These are phyloP conservation scores for Coemansia sp. DNA, from an alignment of 192 early-diverging fungal genomes.

Conservation along the genomic window DNA sequence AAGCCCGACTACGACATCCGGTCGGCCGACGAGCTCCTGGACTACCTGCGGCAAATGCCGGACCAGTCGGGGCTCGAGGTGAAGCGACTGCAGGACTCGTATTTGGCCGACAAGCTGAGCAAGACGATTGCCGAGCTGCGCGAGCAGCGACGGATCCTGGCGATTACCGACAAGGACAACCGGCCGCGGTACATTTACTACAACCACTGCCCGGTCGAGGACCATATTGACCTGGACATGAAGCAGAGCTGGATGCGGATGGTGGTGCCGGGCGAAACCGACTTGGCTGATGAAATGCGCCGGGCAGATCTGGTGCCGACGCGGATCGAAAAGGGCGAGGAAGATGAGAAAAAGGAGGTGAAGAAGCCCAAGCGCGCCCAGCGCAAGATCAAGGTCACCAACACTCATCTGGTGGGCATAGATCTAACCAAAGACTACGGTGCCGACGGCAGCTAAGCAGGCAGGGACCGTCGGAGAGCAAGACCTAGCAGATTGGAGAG, in stretches of 20 bases:
- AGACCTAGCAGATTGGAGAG: too few relatives aligned
- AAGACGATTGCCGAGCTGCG: slow-evolving; percentile 33
- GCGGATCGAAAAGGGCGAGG: slow-evolving; percentile 61
- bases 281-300: slow-evolving; percentile 66
- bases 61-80: slow-evolving; percentile 66
- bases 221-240: slow-evolving; percentile 54
- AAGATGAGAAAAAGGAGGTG: slow-evolving; percentile 38
- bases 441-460: slow-evolving; percentile 8
- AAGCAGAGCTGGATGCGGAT: slow-evolving; percentile 70
- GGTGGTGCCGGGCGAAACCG: slow-evolving; percentile 64
- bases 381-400: slow-evolving; percentile 72
- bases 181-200: slow-evolving; percentile 63
- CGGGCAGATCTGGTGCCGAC: slow-evolving; percentile 66
- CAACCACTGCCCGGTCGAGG: slow-evolving; percentile 48
- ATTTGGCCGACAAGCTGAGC: slow-evolving; percentile 42
- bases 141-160: slow-evolving; percentile 55
- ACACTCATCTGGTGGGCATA: slow-evolving; percentile 70
- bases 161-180: slow-evolving; percentile 63
- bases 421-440: slow-evolving; percentile 74
- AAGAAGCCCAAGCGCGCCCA: slow-evolving; percentile 62
- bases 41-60: slow-evolving; percentile 54
- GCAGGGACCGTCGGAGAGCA: too few relatives aligned
- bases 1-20: slow-evolving; percentile 72
- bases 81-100: slow-evolving; percentile 72
- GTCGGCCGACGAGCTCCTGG: slow-evolving; percentile 66